phyloP scores from a whole-genome alignment of 169 alveolate genomes.

The Neospora caninum region DNA sequence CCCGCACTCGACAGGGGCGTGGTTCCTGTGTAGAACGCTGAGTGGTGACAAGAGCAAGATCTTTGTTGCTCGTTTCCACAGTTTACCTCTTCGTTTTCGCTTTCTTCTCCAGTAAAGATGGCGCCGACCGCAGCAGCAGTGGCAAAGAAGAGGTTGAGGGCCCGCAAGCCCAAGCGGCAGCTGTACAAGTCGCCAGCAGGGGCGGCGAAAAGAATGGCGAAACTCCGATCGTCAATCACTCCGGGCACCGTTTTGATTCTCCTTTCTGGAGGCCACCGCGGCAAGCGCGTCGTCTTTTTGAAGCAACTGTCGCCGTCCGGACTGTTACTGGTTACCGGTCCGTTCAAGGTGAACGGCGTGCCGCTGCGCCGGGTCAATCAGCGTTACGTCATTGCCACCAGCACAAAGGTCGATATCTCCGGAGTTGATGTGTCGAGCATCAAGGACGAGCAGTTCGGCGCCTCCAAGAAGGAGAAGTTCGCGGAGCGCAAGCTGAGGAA shows the following conservation, averaged over 20 bases:
- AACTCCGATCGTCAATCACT: constrained; percentile 66
- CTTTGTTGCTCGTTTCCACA: neutral
- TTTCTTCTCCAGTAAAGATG: neutral
- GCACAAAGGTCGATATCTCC: constrained; percentile 89
- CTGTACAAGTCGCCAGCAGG: neutral
- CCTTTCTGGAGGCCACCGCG: constrained; percentile 96
- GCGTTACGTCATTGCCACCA: constrained; percentile 95
- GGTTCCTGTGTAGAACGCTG: neutral
- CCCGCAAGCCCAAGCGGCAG: constrained; percentile 1
- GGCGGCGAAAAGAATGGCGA: constrained; percentile 22
- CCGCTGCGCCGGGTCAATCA: constrained; percentile 97
- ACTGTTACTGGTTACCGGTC: constrained; percentile 95
- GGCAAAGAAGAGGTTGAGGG: neutral
- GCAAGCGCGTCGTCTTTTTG: constrained; percentile 96
- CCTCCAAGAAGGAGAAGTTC: constrained; percentile 66
- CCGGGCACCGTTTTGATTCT: constrained; percentile 92
- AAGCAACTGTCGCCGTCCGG: constrained; percentile 93
- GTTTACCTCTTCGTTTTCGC: neutral
- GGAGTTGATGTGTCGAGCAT: constrained; percentile 80
- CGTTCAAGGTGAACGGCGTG: constrained; percentile 95
- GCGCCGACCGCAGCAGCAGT: neutral
- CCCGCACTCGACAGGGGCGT: constrained; percentile 13
- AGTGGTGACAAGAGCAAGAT: neutral
- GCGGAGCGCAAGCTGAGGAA: constrained; percentile 56
- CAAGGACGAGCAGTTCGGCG: constrained; percentile 82